A percentile compares a stretch with the other conserved stretches of the same genome.
These are phyloP conservation scores for Cryptococcus amylolentus DNA, from an alignment of 1,284 basidiomycete species.

Conservation along the genomic window DNA sequence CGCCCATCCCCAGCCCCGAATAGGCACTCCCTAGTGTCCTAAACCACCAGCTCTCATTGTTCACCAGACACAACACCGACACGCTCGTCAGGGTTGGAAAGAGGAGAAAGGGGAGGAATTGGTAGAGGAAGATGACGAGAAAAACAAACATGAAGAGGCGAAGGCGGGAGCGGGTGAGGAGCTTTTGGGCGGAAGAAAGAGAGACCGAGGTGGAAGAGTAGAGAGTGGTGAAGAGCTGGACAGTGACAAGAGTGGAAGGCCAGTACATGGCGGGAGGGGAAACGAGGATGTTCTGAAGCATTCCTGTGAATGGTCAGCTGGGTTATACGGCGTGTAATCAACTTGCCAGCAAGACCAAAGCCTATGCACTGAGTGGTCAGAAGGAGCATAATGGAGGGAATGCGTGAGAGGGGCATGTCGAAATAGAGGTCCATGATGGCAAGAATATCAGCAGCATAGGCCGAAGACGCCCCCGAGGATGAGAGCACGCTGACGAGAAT, in stretches of 20 bases:
- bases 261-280: constrained; percentile 49
- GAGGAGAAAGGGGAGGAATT: constrained; percentile 53
- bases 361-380: constrained; percentile 57
- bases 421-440: constrained; percentile 53
- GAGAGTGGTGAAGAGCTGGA: constrained; percentile 55
- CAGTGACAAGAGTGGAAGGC: constrained; percentile 52
- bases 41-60: constrained; percentile 49
- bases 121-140: constrained; percentile 49
- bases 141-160: constrained; percentile 52
- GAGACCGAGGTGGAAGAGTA: constrained; percentile 42
- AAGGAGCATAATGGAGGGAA: constrained; percentile 55
- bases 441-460: constrained; percentile 52
- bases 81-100: constrained; percentile 54
- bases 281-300: constrained; percentile 49
- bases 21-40: constrained; percentile 53
- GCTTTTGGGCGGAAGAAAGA: constrained; percentile 19
- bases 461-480: constrained; percentile 50
- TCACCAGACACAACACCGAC: constrained; percentile 52
- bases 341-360: constrained; percentile 53
- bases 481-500: constrained; percentile 52
- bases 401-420: constrained; percentile 43
- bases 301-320: constrained; percentile 23
- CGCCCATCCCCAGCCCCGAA: constrained; percentile 53
- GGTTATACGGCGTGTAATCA: neutral
- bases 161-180: constrained; percentile 46